Conservation (phyloP, 257 asterid genomes). For the Primulina tabacum region DNA sequence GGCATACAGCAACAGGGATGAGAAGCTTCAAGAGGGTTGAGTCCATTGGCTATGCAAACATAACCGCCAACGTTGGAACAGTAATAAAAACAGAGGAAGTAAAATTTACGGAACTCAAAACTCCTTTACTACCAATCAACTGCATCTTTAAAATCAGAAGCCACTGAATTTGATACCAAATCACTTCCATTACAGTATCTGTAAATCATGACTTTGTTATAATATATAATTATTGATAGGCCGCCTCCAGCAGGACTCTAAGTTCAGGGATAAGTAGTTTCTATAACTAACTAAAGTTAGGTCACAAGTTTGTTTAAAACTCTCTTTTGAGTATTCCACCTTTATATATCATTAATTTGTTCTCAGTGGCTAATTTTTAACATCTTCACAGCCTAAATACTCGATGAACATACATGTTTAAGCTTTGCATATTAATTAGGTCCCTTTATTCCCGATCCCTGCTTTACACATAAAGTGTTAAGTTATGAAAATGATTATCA, state of each 20-base stretch:
- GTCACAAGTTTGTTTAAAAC: not conserved
- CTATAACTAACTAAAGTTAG: not conserved
- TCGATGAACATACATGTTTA: not conserved
- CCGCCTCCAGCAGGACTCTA: not conserved
- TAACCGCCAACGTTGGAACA: constrained; percentile 16
- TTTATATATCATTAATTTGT: too few species aligned
- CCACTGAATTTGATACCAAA: not conserved
- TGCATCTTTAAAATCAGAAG: not conserved
- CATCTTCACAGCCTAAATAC: not conserved
- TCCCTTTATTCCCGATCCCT: not conserved
- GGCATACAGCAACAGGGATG: constrained; percentile 81
- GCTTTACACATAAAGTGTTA: not conserved
- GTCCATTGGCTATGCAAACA: constrained; percentile 61
- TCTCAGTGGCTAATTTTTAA: not conserved
- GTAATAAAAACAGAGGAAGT: not conserved
- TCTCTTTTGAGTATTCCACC: not conserved
- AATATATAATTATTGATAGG: not conserved
- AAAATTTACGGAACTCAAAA: not conserved
- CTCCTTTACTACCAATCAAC: not conserved
- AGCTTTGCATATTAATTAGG: not conserved
- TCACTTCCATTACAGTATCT: not conserved
- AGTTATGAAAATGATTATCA: not conserved
- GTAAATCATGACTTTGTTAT: not conserved
- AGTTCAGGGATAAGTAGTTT: not conserved
- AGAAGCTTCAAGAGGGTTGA: constrained; percentile 71